phyloP scores from a whole-genome alignment of 768 basidiomycete species.

The Trametes cubensis region DNA sequence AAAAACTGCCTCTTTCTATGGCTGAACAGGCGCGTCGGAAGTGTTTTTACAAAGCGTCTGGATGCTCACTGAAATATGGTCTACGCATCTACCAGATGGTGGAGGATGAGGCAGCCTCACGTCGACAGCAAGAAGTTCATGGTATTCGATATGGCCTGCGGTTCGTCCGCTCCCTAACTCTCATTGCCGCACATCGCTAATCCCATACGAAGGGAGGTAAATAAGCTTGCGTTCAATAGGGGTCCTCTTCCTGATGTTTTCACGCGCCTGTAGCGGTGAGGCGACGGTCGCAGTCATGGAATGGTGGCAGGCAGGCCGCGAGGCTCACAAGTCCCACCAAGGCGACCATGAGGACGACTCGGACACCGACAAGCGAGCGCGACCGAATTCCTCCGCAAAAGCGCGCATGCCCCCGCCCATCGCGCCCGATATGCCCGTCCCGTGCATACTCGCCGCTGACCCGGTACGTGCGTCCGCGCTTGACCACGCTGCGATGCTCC shows the following conservation, averaged over 20 bases:
- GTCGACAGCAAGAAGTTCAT: slow-evolving; percentile 39
- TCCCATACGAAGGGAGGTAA: slow-evolving; percentile 30
- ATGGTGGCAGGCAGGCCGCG: slow-evolving; percentile 54
- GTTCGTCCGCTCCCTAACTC: slow-evolving; percentile 28
- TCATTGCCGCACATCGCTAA: background rate
- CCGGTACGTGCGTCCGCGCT: slow-evolving; percentile 44
- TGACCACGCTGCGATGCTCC: background rate
- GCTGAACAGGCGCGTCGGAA: slow-evolving; percentile 48
- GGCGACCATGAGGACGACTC: slow-evolving; percentile 19
- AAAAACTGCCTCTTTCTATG: slow-evolving; percentile 55
- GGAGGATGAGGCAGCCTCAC: slow-evolving; percentile 32
- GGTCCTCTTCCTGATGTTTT: slow-evolving; percentile 7
- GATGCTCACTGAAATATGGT: background rate
- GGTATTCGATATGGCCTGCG: slow-evolving; percentile 64
- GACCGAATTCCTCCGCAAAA: slow-evolving; percentile 23
- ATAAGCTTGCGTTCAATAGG: slow-evolving; percentile 10
- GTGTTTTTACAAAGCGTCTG: too few relatives aligned
- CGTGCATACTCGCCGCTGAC: slow-evolving; percentile 49
- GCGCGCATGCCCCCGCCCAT: slow-evolving; percentile 37
- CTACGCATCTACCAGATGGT: slow-evolving; percentile 37
- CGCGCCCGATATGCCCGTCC: slow-evolving; percentile 37
- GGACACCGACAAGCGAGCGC: slow-evolving; percentile 24
- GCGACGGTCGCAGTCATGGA: slow-evolving; percentile 60
- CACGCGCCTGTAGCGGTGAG: slow-evolving; percentile 54
- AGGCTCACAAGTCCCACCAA: slow-evolving; percentile 8